A percentile compares a stretch with the other conserved stretches of the same genome.
Evolutionary conservation across 306 rosid genomes (phyloP).

Genomic region (Begonia masoniana): DNA sequence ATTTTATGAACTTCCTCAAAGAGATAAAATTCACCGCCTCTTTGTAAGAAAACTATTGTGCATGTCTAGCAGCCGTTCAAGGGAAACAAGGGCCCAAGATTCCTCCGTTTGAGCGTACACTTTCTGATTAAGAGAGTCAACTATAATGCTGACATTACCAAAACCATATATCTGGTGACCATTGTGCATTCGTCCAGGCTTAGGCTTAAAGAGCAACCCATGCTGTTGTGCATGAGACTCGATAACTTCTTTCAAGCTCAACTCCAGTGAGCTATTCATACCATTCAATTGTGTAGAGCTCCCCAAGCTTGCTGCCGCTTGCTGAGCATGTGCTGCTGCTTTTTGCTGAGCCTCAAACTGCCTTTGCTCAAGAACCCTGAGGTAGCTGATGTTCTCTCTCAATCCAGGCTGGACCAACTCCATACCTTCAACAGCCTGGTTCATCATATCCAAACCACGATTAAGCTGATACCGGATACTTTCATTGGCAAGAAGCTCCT

Average conservation of each 20-base stretch:
- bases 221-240: conserved; percentile 73
- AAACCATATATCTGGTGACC: conserved; percentile 79
- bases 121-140: conserved; percentile 51
- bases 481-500: conserved; percentile 75
- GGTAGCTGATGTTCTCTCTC: conserved; percentile 71
- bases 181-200: conserved; percentile 67
- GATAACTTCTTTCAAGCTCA: conserved; percentile 78
- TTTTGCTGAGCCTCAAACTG: conserved; percentile 91
- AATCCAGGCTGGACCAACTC: conserved; percentile 83
- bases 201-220: conserved; percentile 58
- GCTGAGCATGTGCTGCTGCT: conserved; percentile 52
- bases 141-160: conserved; percentile 62
- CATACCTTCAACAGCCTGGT: conserved; percentile 77
- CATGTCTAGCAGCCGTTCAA: conserved; percentile 57
- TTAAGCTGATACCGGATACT: conserved; percentile 57
- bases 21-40: conserved; percentile 9
- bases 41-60: conserved; percentile 34
- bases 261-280: conserved; percentile 26
- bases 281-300: conserved; percentile 37
- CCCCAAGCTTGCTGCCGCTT: conserved; percentile 45
- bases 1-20: neutral
- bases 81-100: conserved; percentile 55
- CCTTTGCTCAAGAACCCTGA: conserved; percentile 67
- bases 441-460: conserved; percentile 86
- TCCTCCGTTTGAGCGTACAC: conserved; percentile 68